Evolutionary conservation across 306 rosid genomes (phyloP), one percentile per base, ranked within the genome.

Genomic region (Citrullus amarus): DNA sequence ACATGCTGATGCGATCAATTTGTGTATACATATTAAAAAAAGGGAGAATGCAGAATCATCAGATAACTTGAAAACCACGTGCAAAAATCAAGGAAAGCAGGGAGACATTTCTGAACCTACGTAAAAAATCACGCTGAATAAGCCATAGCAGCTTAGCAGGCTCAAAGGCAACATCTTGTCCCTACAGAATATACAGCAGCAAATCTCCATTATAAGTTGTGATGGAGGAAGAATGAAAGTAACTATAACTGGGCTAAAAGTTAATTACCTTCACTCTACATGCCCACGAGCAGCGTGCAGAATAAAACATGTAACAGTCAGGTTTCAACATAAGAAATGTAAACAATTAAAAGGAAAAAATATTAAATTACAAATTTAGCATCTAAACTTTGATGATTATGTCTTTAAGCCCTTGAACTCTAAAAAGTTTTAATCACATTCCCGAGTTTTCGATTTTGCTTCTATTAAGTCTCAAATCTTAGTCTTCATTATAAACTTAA

Each of bases 61-160:
- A 59, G 30, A 41, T 43, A 77, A 56, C 67, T 57, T 16, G 80
- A 60, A 59, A 44, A 44, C 39, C 3, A 43, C 18, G 32, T 79
- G 54, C 13, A 22, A 2, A 12, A 8, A 36, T 69, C 39, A 70
- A 46, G 63, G 55, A 63, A 30, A 56, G 50, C 46, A 76, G 32
- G 75, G 16, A 78, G 38, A 80, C 17, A 46, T 76, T 69, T 77
- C 32, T 55, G 5, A 81, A 85, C 97, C 88, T 87, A 95, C 98
- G 92, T 76, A 95, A 88, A 82, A 95, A 95, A 87, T 95, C 98
- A 81, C 98, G 98, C 82, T 95, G 98, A 82, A 95, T 95, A 75
- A 95, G 98, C 98, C 98, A 95, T 86, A 95, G 83, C 75, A 95
- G 97, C 88, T 89, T 95, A 79, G 98, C 91, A 83, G 98, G 98